These are phyloP conservation scores for Zopfochytrium polystomum DNA, from an alignment of 371 early-diverging fungal genomes.

Conservation along the genomic window DNA sequence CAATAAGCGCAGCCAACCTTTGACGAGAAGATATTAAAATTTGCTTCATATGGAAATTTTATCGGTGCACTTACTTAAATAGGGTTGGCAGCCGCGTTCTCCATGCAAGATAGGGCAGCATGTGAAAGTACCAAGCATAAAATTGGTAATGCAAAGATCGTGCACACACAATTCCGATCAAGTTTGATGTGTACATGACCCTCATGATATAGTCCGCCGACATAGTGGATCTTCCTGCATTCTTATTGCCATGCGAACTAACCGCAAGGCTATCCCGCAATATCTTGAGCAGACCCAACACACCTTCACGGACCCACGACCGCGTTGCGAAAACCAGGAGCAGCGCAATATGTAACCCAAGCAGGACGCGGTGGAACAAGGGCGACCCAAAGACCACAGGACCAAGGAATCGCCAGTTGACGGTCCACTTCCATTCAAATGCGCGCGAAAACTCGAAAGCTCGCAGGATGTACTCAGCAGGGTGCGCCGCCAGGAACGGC, in stretches of 20 bases:
- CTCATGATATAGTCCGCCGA: constrained; percentile 51
- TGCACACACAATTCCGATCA: constrained; percentile 84
- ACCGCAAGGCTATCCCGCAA: constrained; percentile 49
- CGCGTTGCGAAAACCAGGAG: constrained; percentile 56
- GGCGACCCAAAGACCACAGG: constrained; percentile 63
- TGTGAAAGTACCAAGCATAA: constrained; percentile 89
- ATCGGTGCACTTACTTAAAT: constrained; percentile 11
- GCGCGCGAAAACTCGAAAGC: constrained; percentile 85
- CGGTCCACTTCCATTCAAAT: constrained; percentile 88
- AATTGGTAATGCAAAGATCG: constrained; percentile 93
- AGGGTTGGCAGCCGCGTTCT: constrained; percentile 25
- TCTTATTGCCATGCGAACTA: too few relatives aligned
- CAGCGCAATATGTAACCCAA: constrained; percentile 62
- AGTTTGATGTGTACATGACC: constrained; percentile 74
- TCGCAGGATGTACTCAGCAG: constrained; percentile 59
- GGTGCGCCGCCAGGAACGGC: constrained; percentile 45
- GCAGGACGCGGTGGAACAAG: constrained; percentile 57
- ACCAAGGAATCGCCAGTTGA: constrained; percentile 86
- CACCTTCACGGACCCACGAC: constrained; percentile 24
- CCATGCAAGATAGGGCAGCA: constrained; percentile 78
- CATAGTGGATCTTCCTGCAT: too few relatives aligned
- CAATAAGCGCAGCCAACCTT: constrained; percentile 42
- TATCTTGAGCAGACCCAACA: neutral
- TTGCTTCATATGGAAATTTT: neutral
- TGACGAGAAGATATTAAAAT: neutral